A percentile compares a stretch with the other conserved stretches of the same genome.
Evolutionary conservation across 129 eudicot genomes (phyloP).

Genomic region (Tagetes patula): DNA sequence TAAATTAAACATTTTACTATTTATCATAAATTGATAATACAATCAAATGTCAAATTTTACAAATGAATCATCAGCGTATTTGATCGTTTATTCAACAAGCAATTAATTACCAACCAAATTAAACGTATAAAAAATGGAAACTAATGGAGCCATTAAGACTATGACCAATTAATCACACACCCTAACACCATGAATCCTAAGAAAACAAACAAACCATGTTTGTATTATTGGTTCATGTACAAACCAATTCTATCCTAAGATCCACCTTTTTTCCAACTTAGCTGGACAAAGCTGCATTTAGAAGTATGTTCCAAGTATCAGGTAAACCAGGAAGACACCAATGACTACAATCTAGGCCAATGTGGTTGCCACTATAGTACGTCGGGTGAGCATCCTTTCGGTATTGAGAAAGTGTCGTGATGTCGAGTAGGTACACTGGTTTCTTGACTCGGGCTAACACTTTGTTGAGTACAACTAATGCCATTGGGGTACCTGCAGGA

Average conservation of each 20-base stretch:
- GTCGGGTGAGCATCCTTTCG: constrained; percentile 86
- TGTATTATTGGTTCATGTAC: constrained; percentile 26
- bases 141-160: constrained; percentile 30
- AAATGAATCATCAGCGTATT: constrained; percentile 24
- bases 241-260: constrained; percentile 9
- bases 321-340: constrained; percentile 98
- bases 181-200: constrained; percentile 16
- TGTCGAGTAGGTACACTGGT: constrained; percentile 66
- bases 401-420: constrained; percentile 70
- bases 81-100: constrained; percentile 25
- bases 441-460: constrained; percentile 71
- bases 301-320: constrained; percentile 90
- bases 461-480: constrained; percentile 57
- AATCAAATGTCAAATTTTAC: constrained; percentile 25
- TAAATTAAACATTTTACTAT: background rate
- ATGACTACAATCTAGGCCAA: constrained; percentile 83
- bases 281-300: constrained; percentile 57
- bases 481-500: constrained; percentile 72
- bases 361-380: constrained; percentile 51
- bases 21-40: background rate
- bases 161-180: constrained; percentile 38
- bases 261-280: constrained; percentile 15
- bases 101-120: constrained; percentile 21
- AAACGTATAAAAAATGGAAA: constrained; percentile 23
- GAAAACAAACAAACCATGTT: constrained; percentile 21